These are phyloP conservation scores for Phytophthora melonis DNA, from an alignment of 352 stramenopile genomes.

Conservation along the genomic window DNA sequence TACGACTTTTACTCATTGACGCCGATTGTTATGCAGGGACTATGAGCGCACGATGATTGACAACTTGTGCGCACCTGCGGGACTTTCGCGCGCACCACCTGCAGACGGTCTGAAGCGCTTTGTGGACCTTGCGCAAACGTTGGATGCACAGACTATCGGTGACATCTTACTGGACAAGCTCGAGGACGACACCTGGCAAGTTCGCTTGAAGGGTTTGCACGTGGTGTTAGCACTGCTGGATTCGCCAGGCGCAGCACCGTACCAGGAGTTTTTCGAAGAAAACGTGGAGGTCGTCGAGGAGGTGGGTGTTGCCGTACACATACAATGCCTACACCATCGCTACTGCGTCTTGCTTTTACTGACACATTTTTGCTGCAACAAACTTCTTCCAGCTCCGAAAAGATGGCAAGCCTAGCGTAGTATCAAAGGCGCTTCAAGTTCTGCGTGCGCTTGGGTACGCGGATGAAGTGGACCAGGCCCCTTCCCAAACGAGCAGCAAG, in stretches of 20 bases:
- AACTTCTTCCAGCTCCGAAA: slow-evolving; percentile 53
- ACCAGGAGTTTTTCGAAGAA: slow-evolving; percentile 86
- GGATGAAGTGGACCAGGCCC: slow-evolving; percentile 45
- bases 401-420: slow-evolving; percentile 83
- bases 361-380: neutral
- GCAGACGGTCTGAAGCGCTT: slow-evolving; percentile 85
- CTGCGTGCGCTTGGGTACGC: slow-evolving; percentile 72
- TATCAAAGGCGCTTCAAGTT: slow-evolving; percentile 79
- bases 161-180: slow-evolving; percentile 90
- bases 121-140: slow-evolving; percentile 86
- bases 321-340: neutral
- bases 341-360: neutral
- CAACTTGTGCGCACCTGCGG: slow-evolving; percentile 78
- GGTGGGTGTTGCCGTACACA: slow-evolving; percentile 31
- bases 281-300: slow-evolving; percentile 87
- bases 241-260: slow-evolving; percentile 66
- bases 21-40: slow-evolving; percentile 47
- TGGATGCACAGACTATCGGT: slow-evolving; percentile 86
- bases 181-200: slow-evolving; percentile 85
- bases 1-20: slow-evolving; percentile 6
- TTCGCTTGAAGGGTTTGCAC: slow-evolving; percentile 84
- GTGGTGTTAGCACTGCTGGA: slow-evolving; percentile 83
- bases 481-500: slow-evolving; percentile 19
- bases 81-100: slow-evolving; percentile 77
- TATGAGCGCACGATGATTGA: slow-evolving; percentile 91